Conservation (phyloP, 1,139 yeast species). For the Scheffersomyces parashehatae region DNA sequence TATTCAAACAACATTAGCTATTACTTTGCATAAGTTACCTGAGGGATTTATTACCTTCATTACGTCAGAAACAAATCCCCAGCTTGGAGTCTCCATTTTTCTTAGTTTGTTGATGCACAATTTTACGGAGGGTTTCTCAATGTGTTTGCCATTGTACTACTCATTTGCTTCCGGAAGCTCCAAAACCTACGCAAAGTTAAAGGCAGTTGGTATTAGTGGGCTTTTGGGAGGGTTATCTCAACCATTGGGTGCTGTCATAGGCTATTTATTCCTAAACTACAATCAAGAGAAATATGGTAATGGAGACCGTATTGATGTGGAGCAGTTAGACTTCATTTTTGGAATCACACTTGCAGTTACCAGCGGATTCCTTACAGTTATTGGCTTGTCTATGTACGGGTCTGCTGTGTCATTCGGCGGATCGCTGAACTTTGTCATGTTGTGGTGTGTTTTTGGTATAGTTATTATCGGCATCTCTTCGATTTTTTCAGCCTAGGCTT, state of each 20-base stretch:
- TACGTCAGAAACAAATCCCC: conserved; percentile 71
- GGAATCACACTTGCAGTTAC: conserved; percentile 73
- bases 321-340: conserved; percentile 46
- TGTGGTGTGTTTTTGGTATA: conserved; percentile 56
- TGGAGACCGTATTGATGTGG: conserved; percentile 27
- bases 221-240: conserved; percentile 82
- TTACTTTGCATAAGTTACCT: conserved; percentile 87
- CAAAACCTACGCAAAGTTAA: conserved; percentile 43
- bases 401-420: conserved; percentile 75
- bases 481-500: conserved; percentile 7
- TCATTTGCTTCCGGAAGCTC: conserved; percentile 41
- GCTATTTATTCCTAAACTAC: conserved; percentile 55
- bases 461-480: conserved; percentile 34
- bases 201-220: conserved; percentile 67
- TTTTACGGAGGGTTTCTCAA: conserved; percentile 92
- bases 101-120: conserved; percentile 85
- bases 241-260: conserved; percentile 84
- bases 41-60: conserved; percentile 91
- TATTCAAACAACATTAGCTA: conserved; percentile 83
- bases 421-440: conserved; percentile 48
- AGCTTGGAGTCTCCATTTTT: conserved; percentile 77
- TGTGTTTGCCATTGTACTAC: conserved; percentile 86
- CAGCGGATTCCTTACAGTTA: conserved; percentile 79
- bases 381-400: conserved; percentile 84
- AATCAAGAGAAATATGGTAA: conserved; percentile 28